phyloP scores from a whole-genome alignment of 139 green algal species.

The Nannochloris sp. region DNA sequence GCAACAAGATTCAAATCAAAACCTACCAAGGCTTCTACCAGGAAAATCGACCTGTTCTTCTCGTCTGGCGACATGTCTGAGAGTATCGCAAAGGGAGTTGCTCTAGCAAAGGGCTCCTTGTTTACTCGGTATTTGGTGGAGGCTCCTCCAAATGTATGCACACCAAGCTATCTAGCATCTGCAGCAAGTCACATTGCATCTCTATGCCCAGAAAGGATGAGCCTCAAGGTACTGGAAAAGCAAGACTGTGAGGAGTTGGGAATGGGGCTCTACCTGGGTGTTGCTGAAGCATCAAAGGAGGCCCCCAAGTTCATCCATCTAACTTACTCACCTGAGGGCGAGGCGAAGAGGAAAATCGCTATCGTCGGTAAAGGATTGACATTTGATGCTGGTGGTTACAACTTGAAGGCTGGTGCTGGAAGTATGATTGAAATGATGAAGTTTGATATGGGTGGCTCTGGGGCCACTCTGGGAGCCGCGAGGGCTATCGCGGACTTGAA shows the following conservation, averaged over 20 bases:
- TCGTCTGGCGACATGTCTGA: slow-evolving; percentile 7
- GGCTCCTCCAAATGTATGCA: slow-evolving; percentile 90
- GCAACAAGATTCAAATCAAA: slow-evolving; percentile 85
- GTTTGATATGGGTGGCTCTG: slow-evolving; percentile 77
- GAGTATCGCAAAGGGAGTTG: slow-evolving; percentile 21
- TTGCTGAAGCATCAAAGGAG: slow-evolving; percentile 68
- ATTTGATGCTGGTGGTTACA: slow-evolving; percentile 74
- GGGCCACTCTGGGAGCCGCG: slow-evolving; percentile 74
- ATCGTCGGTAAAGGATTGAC: slow-evolving; percentile 86
- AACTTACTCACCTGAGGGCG: slow-evolving; percentile 67
- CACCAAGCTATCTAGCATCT: slow-evolving; percentile 71
- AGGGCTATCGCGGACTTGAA: slow-evolving; percentile 54
- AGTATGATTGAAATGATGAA: slow-evolving; percentile 95
- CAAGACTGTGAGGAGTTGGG: slow-evolving; percentile 76
- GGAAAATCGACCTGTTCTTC: slow-evolving; percentile 51
- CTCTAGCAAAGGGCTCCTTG: slow-evolving; percentile 44
- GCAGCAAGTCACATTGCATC: slow-evolving; percentile 52
- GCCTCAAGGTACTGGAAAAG: slow-evolving; percentile 71
- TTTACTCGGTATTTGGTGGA: slow-evolving; percentile 81
- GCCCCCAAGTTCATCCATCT: slow-evolving; percentile 97
- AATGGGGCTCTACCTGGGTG: slow-evolving; percentile 93
- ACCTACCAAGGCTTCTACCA: slow-evolving; percentile 29
- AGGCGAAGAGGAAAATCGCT: slow-evolving; percentile 52
- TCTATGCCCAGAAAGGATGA: slow-evolving; percentile 38
- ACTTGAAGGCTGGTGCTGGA: slow-evolving; percentile 89